Conservation (phyloP, 169 alveolate genomes). For the Perkinsus chesapeaki region DNA sequence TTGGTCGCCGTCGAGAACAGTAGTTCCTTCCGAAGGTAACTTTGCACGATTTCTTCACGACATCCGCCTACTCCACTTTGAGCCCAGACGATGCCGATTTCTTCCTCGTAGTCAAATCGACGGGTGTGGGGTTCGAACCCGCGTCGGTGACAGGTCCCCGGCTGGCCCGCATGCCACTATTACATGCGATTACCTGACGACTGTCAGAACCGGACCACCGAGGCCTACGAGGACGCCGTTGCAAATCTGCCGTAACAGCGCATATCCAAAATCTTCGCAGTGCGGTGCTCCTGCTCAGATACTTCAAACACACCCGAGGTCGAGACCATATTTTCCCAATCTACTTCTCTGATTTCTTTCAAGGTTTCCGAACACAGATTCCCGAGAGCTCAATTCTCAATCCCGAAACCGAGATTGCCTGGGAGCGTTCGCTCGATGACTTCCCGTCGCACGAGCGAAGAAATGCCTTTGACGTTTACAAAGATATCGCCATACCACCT, state of each 20-base stretch:
- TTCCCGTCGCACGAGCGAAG: background rate
- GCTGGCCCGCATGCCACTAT: background rate
- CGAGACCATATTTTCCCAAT: conserved; percentile 6
- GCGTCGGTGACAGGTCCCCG: background rate
- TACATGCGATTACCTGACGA: background rate
- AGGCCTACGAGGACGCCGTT: background rate
- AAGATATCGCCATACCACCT: conserved; percentile 7
- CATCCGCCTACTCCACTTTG: background rate
- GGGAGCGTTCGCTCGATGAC: background rate
- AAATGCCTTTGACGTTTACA: background rate
- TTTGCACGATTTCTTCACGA: conserved; percentile 8
- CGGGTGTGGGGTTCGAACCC: background rate
- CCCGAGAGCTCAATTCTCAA: background rate
- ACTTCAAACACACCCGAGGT: background rate
- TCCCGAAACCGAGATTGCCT: conserved; percentile 8
- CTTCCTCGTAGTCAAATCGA: background rate
- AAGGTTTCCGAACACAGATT: background rate
- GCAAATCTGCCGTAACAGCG: background rate
- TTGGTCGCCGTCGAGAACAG: background rate
- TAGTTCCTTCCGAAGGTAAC: background rate
- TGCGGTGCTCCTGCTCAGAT: background rate
- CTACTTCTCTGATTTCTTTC: background rate
- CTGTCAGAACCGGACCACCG: background rate
- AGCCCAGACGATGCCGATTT: conserved; percentile 1
- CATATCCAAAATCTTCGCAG: background rate